Evolutionary conservation across 2,329 filamentous ascomycete species (phyloP).

Genomic region (Mariannaea elegans): DNA sequence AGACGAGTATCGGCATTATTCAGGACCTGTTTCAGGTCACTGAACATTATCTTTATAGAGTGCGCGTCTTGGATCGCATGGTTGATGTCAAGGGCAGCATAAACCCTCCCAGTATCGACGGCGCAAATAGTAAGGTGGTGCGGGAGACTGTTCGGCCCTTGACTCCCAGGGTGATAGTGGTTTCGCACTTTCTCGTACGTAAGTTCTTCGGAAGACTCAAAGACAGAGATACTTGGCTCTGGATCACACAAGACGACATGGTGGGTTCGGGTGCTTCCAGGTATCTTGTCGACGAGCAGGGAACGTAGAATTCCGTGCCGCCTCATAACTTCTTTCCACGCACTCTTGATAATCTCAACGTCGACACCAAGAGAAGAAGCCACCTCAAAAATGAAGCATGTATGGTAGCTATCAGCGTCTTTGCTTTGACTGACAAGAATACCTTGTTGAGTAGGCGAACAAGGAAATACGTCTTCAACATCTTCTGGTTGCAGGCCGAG

Average conservation of each 20-base stretch:
- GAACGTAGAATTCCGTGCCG: constrained; percentile 22
- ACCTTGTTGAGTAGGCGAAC: constrained; percentile 28
- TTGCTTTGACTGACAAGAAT: constrained; percentile 23
- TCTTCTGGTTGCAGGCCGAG: neutral
- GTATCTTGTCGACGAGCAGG: constrained; percentile 15
- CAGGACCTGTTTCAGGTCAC: neutral
- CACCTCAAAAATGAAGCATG: neutral
- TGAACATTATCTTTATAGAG: neutral
- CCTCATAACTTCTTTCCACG: constrained; percentile 20
- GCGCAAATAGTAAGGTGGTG: neutral
- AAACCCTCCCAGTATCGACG: neutral
- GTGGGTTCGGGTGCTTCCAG: neutral
- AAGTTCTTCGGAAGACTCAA: neutral
- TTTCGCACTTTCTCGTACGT: neutral
- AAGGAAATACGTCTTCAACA: constrained; percentile 21
- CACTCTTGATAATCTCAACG: constrained; percentile 3
- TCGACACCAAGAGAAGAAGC: constrained; percentile 6
- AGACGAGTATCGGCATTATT: neutral
- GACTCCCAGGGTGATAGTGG: neutral
- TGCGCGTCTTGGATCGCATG: neutral
- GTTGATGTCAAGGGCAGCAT: neutral
- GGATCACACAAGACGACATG: constrained; percentile 6
- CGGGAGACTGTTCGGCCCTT: neutral
- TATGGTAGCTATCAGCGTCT: constrained; percentile 6
- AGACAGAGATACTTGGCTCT: neutral